phyloP scores from a whole-genome alignment of 2,329 filamentous ascomycete genomes.

The Colletotrichum liaoningense region DNA sequence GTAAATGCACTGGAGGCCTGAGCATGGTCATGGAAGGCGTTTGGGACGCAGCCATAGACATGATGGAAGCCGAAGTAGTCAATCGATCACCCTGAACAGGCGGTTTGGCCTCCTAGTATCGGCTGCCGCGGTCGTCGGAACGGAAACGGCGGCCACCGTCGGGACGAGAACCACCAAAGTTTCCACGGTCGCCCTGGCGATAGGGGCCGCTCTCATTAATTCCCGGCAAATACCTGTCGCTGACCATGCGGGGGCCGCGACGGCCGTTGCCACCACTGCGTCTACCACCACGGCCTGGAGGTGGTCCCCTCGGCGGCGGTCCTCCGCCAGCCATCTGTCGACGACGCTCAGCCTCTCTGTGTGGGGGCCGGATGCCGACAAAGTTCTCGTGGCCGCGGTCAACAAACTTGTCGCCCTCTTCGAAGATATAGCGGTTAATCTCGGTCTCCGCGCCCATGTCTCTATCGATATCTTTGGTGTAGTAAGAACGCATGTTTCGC shows the following conservation, averaged over 20 bases:
- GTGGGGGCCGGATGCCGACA: conserved; percentile 70
- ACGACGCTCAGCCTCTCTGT: conserved; percentile 58
- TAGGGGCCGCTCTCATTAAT: conserved; percentile 36
- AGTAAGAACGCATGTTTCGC: conserved; percentile 63
- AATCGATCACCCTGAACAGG: background rate
- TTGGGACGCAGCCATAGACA: too few species aligned
- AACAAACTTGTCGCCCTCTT: conserved; percentile 73
- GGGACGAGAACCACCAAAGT: conserved; percentile 35
- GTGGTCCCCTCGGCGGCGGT: conserved; percentile 12
- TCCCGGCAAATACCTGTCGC: conserved; percentile 49
- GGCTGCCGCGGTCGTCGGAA: conserved; percentile 32
- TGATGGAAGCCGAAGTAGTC: background rate
- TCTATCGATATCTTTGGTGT: conserved; percentile 53
- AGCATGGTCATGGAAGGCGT: background rate
- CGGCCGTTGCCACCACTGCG: conserved; percentile 44
- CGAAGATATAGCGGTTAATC: conserved; percentile 79
- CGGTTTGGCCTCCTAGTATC: conserved; percentile 1
- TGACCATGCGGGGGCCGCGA: conserved; percentile 41
- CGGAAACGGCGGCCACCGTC: conserved; percentile 37
- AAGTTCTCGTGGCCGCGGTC: conserved; percentile 80
- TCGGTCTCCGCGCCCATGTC: conserved; percentile 58
- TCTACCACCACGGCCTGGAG: conserved; percentile 1
- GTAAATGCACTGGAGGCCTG: too few species aligned
- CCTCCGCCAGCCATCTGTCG: conserved; percentile 41
- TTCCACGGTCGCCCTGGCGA: conserved; percentile 39